These are phyloP conservation scores for Spinacia oleracea DNA, from an alignment of 179 eudicot genomes.

Conservation along the genomic window DNA sequence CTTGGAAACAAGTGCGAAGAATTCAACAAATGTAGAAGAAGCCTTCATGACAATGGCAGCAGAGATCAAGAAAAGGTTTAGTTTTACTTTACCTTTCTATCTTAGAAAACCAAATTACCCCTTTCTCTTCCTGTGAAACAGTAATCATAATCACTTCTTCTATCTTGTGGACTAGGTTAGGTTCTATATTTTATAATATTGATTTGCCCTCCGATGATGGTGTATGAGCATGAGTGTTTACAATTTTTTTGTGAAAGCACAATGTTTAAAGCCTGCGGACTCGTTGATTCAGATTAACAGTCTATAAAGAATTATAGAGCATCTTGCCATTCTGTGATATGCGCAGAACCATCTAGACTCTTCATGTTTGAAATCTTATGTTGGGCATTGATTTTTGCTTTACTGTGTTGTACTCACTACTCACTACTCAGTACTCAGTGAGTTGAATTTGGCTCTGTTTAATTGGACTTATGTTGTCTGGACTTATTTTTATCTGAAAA, in stretches of 20 bases:
- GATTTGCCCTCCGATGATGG: not conserved
- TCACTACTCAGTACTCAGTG: too few relatives aligned
- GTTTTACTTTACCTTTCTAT: not conserved
- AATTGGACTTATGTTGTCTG: too few relatives aligned
- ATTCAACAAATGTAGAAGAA: conserved; percentile 47
- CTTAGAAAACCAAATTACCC: not conserved
- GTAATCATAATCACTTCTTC: not conserved
- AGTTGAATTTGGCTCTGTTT: too few relatives aligned
- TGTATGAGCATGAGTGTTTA: not conserved
- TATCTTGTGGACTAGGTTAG: not conserved
- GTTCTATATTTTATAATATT: not conserved
- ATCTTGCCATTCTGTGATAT: not conserved
- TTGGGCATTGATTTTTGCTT: not conserved
- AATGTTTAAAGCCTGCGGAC: not conserved
- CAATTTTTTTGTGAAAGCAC: not conserved
- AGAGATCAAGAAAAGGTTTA: conserved; percentile 50
- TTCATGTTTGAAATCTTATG: not conserved
- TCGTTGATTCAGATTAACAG: not conserved
- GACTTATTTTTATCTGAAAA: too few relatives aligned
- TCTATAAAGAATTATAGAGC: too few relatives aligned
- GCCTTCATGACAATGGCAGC: conserved; percentile 55
- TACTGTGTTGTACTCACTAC: not conserved
- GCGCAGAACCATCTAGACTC: not conserved
- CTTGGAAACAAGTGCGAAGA: conserved; percentile 54
- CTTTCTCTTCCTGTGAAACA: not conserved